Evolutionary conservation across 495 filamentous ascomycete genomes (phyloP).

Genomic region (Copromyces sp.): DNA sequence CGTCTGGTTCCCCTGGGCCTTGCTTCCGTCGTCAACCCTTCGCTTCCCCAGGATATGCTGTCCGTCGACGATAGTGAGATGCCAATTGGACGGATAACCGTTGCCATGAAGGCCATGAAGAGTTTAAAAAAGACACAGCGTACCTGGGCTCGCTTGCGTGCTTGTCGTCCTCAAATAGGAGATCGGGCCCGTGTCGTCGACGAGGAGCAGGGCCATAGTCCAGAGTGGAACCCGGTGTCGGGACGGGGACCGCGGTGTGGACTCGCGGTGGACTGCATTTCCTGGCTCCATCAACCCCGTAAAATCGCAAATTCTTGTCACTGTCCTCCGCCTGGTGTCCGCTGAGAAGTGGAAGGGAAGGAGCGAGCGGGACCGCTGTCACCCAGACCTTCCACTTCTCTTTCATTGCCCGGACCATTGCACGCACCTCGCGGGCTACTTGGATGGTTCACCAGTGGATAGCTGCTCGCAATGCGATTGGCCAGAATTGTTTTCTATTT

Average conservation of each 20-base stretch:
- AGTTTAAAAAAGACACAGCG: neutral
- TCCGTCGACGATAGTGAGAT: neutral
- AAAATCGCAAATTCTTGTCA: neutral
- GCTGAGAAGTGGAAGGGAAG: neutral
- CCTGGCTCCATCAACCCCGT: neutral
- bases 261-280: neutral
- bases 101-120: neutral
- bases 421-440: neutral
- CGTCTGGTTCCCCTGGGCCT: neutral
- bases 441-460: neutral
- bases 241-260: neutral
- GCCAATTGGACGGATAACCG: neutral
- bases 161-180: neutral
- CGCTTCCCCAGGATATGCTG: neutral
- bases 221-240: neutral
- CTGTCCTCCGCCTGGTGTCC: neutral
- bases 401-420: neutral
- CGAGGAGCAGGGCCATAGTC: neutral
- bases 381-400: neutral
- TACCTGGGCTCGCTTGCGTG: neutral
- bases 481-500: slow-evolving; percentile 1
- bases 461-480: neutral
- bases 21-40: neutral
- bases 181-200: neutral
- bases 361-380: neutral